Evolutionary conservation across 129 eudicot species (phyloP).

Genomic region (Mikania micrantha): DNA sequence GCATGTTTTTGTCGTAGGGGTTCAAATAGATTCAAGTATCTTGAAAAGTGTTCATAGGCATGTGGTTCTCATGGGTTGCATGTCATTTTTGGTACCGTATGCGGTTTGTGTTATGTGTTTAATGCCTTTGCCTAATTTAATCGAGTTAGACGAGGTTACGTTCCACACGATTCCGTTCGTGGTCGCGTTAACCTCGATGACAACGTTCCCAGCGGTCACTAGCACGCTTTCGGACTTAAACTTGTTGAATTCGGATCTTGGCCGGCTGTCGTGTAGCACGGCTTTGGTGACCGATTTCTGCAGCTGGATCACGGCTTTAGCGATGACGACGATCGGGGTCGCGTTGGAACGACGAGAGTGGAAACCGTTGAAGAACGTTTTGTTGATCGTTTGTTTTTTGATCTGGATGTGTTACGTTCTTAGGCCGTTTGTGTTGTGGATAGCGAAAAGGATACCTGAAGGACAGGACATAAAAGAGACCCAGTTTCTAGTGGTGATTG

Average conservation of each 20-base stretch:
- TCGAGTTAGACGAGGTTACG: not conserved
- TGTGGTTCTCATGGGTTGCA: conserved; percentile 31
- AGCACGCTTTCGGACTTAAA: conserved; percentile 46
- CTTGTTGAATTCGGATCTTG: conserved; percentile 44
- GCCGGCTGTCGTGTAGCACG: conserved; percentile 33
- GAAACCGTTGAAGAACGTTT: conserved; percentile 8
- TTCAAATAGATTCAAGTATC: conserved; percentile 34
- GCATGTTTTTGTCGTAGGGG: conserved; percentile 53
- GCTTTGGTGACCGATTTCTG: conserved; percentile 37
- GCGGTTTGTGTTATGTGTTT: conserved; percentile 10
- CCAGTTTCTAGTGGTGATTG: conserved; percentile 31
- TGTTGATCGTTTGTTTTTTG: conserved; percentile 6
- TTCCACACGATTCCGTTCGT: conserved; percentile 22
- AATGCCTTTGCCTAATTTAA: not conserved
- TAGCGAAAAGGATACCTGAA: conserved; percentile 38
- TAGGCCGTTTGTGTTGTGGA: conserved; percentile 32
- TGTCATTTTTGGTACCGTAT: conserved; percentile 23
- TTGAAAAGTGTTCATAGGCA: conserved; percentile 18
- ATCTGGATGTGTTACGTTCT: conserved; percentile 9
- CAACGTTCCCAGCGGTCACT: conserved; percentile 46
- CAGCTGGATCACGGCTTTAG: not conserved
- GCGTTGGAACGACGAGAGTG: not conserved
- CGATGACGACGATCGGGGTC: conserved; percentile 7
- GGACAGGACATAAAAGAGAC: conserved; percentile 39
- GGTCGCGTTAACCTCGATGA: conserved; percentile 24